Evolutionary conservation across 768 basidiomycete genomes (phyloP), one percentile per base, ranked within the genome.

Genomic region (Rossbeevera mucosa): DNA sequence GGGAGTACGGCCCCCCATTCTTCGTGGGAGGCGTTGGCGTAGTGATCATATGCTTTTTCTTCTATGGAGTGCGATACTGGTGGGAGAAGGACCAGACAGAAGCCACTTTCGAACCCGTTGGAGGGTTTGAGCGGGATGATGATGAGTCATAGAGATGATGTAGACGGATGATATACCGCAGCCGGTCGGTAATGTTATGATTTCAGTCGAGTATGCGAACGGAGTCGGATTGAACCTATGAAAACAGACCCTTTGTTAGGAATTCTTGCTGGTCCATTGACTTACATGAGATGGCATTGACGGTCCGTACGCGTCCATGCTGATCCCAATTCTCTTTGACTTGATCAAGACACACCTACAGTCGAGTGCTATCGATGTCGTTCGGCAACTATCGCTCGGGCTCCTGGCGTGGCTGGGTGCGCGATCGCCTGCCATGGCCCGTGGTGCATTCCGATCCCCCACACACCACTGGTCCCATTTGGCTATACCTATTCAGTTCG

Each of bases 261-360:
- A n/a, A n/a, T n/a, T n/a, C n/a, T n/a, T n/a, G n/a, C n/a, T n/a
- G n/a, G n/a, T n/a, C n/a, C n/a, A n/a, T n/a, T n/a, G n/a, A n/a
- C n/a, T n/a, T n/a, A n/a, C n/a, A n/a, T n/a, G n/a, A n/a, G 24
- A 50, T 14, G 36, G 4, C 36, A 38, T 38, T 38, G 25, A 11
- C 22, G 24, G 14, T 28, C 46, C 11, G 29, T 43, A 21, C 11
- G 21, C 26, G 22, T 14, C 25, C 24, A 44, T 14, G 31, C 25
- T 42, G 46, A 52, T 20, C 13, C 57, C 61, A 50, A 62, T 38
- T 21, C 33, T 47, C 44, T 99, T 98, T 67, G 96, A 99, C 72
- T 74, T 98, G 64, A 96, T 91, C 53, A 94, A 94, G 74, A 93
- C 91, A n/a, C 81, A 95, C 41, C 70, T 99, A 55, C 96, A 99